Evolutionary conservation across 2,329 filamentous ascomycete species (phyloP).

Genomic region (Biscogniauxia sp.): DNA sequence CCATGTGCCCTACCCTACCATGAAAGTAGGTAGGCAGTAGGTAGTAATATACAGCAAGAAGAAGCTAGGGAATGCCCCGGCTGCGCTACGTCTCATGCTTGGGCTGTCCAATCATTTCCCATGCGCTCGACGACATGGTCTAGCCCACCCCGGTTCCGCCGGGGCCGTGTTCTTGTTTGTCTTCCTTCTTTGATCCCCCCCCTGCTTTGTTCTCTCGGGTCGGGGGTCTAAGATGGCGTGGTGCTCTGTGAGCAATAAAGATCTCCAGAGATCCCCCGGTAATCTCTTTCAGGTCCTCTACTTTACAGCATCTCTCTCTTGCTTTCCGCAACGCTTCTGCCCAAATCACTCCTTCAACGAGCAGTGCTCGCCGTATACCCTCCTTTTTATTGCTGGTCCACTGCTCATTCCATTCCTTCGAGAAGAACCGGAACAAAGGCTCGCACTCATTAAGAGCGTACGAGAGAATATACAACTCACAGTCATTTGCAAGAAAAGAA

Average conservation of each 20-base stretch:
- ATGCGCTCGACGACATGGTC: background rate
- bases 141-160: slow-evolving; percentile 7
- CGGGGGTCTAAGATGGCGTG: slow-evolving; percentile 9
- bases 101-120: slow-evolving; percentile 11
- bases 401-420: slow-evolving; percentile 31
- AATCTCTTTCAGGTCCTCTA: slow-evolving; percentile 7
- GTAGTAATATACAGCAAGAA: background rate
- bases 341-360: slow-evolving; percentile 32
- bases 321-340: slow-evolving; percentile 10
- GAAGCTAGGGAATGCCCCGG: slow-evolving; percentile 9
- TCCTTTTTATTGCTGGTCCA: slow-evolving; percentile 25
- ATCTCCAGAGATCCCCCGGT: background rate
- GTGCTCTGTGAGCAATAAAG: background rate
- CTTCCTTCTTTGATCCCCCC: slow-evolving; percentile 1
- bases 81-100: slow-evolving; percentile 18
- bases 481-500: background rate
- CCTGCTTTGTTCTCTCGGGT: slow-evolving; percentile 7
- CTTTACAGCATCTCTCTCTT: slow-evolving; percentile 11
- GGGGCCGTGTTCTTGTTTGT: background rate
- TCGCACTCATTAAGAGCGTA: slow-evolving; percentile 1
- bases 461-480: slow-evolving; percentile 2
- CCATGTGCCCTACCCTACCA: background rate
- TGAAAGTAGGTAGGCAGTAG: no score
- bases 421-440: slow-evolving; percentile 11
- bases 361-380: slow-evolving; percentile 36